phyloP scores from a whole-genome alignment of 257 asterid species.

The Solanum neorickii region DNA sequence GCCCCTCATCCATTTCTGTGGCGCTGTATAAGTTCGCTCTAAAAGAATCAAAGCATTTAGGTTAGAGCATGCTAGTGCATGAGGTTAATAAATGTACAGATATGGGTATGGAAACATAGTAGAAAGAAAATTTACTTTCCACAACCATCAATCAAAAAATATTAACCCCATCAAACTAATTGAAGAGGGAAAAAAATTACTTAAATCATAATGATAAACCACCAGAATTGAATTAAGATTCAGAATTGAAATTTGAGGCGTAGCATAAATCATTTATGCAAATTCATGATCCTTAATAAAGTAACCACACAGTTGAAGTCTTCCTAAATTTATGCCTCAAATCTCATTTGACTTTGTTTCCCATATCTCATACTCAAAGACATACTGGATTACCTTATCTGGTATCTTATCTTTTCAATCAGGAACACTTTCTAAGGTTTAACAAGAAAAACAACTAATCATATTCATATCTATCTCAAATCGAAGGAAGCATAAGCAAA shows the following conservation, averaged over 20 bases:
- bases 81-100: constrained; percentile 2
- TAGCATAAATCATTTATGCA: not conserved
- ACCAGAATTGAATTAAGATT: not conserved
- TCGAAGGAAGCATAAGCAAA: not conserved
- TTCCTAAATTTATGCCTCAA: not conserved
- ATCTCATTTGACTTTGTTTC: not conserved
- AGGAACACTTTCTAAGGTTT: not conserved
- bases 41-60: not conserved
- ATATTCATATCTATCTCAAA: not conserved
- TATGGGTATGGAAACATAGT: not conserved
- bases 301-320: not conserved
- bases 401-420: not conserved
- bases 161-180: not conserved
- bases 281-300: not conserved
- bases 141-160: not conserved
- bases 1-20: constrained; percentile 34
- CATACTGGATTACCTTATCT: not conserved
- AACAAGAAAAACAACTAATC: not conserved
- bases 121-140: not conserved
- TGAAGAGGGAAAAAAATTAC: not conserved
- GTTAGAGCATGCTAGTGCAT: not conserved
- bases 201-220: not conserved
- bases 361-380: not conserved
- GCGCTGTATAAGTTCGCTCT: constrained; percentile 25
- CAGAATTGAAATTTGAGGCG: not conserved